Base-by-base conservation (phyloP, 208 protist species). In the Leishmania arabica region DNA sequence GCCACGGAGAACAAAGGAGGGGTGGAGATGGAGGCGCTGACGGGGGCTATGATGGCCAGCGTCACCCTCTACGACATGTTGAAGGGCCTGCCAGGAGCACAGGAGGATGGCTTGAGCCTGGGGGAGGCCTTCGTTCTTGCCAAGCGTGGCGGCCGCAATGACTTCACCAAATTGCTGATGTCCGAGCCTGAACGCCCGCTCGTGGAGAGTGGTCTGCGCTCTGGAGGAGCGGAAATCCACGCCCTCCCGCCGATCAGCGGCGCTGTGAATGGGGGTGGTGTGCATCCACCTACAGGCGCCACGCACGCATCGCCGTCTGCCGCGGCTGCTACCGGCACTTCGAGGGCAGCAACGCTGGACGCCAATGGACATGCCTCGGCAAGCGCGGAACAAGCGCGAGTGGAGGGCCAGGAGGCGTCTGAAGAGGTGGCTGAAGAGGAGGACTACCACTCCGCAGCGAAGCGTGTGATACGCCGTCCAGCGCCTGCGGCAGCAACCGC, bases 21-120 rank as follows among this genome's bases (percentile, higher is more conserved):
- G 5, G 97, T 99, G n/a, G 98, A 99, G 89, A 99, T 99, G 97
- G 98, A 99, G 88, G 97, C 98, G 24, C 81, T 99, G n/a, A 98
- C 96, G 0, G 98, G 96, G 15, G 96, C 96, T 5, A 94, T 86
- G 7, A 88, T 99, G 45, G 93, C 97, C 24, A 92, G 90, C 60
- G 80, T 99, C 13, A 98, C 95, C 6, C 79, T 97, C 11, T 97
- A 97, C 85, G 94, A 97, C 84, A 97, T 97, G 94, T 83, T 97
- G 51, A 92, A 92, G 54, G 84, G 87, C 2, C 66, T 96, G 7
- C 90, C 92, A 0, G 90, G 92, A 3, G 90, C 94, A 8, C 94
- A 97, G 85, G 91, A 97, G 84, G 93, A 97, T 76, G 93, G 93
- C 24, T 79, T 97, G 13, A 86, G 84, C 17, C 77, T 97, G n/a